Conservation (phyloP, 1,139 yeast genomes). For the Blastobotrys arbuscula region DNA sequence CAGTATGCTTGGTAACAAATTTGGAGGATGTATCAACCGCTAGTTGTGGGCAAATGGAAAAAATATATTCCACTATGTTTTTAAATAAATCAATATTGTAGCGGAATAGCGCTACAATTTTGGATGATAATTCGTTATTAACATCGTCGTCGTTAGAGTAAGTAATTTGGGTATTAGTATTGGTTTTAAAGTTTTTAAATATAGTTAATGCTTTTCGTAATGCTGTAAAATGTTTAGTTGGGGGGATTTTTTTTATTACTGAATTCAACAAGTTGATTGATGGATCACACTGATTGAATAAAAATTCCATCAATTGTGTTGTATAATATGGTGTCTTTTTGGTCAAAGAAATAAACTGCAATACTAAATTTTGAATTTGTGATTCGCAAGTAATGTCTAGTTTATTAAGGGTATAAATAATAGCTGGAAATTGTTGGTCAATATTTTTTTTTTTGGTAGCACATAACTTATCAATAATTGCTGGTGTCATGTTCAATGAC, state of each 20-base stretch:
- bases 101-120: slow-evolving; percentile 6
- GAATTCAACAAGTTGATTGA: neutral
- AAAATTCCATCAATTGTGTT: slow-evolving; percentile 1
- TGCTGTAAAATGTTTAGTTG: neutral
- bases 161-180: neutral
- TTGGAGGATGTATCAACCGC: slow-evolving; percentile 11
- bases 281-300: neutral
- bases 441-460: neutral
- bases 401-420: neutral
- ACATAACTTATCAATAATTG: neutral
- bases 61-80: slow-evolving; percentile 9
- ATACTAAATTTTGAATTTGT: neutral
- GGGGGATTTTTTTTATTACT: slow-evolving; percentile 1
- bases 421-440: neutral
- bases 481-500: neutral
- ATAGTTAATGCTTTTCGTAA: slow-evolving; percentile 7
- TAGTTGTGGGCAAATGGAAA: slow-evolving; percentile 4
- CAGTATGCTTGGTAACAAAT: neutral
- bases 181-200: slow-evolving; percentile 3
- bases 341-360: neutral
- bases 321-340: neutral
- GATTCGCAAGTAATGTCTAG: neutral
- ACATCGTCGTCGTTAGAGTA: slow-evolving; percentile 1
- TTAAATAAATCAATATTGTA: neutral
- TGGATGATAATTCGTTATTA: neutral